These are phyloP conservation scores for Skeletonema potamos DNA, from an alignment of 108 stramenopile genomes.

Conservation along the genomic window DNA sequence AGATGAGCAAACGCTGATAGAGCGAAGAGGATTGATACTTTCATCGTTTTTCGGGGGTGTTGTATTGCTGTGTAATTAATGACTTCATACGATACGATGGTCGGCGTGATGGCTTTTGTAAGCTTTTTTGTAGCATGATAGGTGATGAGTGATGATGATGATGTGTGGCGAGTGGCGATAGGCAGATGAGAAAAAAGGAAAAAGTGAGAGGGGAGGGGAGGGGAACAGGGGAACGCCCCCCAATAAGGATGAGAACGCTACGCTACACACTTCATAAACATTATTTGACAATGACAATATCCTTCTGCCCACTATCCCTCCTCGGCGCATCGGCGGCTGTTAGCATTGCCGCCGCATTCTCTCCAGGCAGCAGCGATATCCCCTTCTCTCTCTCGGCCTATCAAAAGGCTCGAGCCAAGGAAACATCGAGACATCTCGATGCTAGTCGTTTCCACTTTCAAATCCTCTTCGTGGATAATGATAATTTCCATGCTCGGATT, in stretches of 20 bases:
- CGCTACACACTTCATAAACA: too few species aligned
- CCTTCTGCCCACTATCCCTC: not conserved
- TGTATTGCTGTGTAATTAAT: too few species aligned
- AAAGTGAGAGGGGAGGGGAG: too few species aligned
- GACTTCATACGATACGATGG: too few species aligned
- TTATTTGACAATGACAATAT: not conserved
- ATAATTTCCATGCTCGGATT: conserved; percentile 34
- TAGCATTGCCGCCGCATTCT: not conserved
- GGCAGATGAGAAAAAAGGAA: too few species aligned
- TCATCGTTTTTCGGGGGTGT: not conserved
- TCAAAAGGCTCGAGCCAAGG: not conserved
- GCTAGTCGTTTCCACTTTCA: not conserved
- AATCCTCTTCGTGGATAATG: conserved; percentile 13
- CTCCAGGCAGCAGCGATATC: not conserved
- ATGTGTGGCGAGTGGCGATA: too few species aligned
- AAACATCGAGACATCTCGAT: not conserved
- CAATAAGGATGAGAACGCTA: too few species aligned
- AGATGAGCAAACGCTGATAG: not conserved
- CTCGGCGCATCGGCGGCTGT: not conserved
- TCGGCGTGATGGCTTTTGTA: too few species aligned
- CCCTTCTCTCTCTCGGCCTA: not conserved
- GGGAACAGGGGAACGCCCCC: too few species aligned
- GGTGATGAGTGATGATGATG: too few species aligned
- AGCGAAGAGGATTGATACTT: not conserved
- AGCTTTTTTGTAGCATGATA: too few species aligned